Conservation (phyloP, 192 early-diverging fungal species). For the Phlyctochytrium bullatum region DNA sequence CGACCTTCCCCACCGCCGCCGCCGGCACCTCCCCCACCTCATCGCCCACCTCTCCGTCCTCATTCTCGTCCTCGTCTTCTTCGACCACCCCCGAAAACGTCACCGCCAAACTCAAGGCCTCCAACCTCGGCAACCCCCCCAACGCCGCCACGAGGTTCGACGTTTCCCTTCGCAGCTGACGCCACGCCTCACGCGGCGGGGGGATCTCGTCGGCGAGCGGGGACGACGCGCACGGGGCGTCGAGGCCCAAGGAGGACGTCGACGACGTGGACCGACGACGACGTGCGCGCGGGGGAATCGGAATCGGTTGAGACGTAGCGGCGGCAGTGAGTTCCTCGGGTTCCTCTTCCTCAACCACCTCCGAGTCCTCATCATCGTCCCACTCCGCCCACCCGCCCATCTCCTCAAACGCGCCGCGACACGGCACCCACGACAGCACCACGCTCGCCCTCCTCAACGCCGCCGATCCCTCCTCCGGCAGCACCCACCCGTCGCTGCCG, state of each 20-base stretch:
- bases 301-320: not conserved
- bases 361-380: not conserved
- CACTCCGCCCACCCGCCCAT: too few relatives aligned
- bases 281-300: not conserved
- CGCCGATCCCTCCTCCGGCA: not conserved
- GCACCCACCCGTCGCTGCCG: not conserved
- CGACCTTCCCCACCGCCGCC: not conserved
- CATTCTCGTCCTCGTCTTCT: not conserved
- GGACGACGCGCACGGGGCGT: not conserved
- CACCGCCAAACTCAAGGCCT: not conserved
- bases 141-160: not conserved
- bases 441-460: not conserved
- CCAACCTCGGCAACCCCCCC: not conserved
- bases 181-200: not conserved
- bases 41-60: not conserved
- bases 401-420: not conserved
- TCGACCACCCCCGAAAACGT: not conserved
- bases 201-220: not conserved
- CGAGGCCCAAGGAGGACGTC: not conserved
- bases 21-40: not conserved
- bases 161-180: not conserved
- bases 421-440: not conserved
- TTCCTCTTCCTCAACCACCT: not conserved
- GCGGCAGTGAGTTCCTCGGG: not conserved
- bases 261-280: not conserved